Base-by-base conservation (phyloP, 768 basidiomycete species). In the Termitomyces sp. region DNA sequence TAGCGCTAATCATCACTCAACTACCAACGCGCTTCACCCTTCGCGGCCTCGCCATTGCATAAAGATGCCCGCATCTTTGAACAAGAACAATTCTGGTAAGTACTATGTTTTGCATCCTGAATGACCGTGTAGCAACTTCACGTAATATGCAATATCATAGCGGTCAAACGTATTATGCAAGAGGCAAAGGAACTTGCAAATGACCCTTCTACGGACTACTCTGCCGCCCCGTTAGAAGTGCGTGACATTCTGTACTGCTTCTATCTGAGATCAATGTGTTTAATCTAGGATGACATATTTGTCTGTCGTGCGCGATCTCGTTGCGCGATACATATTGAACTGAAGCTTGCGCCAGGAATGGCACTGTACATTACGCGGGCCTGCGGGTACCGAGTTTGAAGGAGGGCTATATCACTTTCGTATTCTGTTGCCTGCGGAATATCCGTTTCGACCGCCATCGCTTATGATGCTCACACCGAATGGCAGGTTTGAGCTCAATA, bases 321-420 rank as follows among this genome's bases (percentile, higher is more conserved):
- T 5, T 48, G 39, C 59, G 51, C 31, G 46, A 45, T 55, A n/a
- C n/a, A n/a, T n/a, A 63, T 54, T 62, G n/a, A 49, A 62, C 61
- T 68, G 61, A 63, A 41, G 22, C 46, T 41, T 58, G 41, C 26
- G 54, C 24, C 55, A 83, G 81, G 82, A 95, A 79, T 98, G 96
- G 96, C 95, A 98, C 68, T 97, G 94, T 68, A 98, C 96, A n/a
- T 79, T 98, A 54, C 86, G 93, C 60, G 96, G 95, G 2, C 84
- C 94, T 1, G 67, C 81, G 15, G 92, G 86, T 16, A 94, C 93
- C 37, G 94, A 98, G 69, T 98, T 89, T 60, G 91, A 93, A 70
- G 93, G 92, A 54, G 96, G 95, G 46, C 74, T 97, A n/a, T 98
- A 98, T 74, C 96, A 98, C 73, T 88, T 97, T 70, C 86, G 94